Percentiles rank a stretch among this genome's conserved stretches.
Conservation (phyloP, 768 basidiomycete genomes). For the Trametes cinnabarina region DNA sequence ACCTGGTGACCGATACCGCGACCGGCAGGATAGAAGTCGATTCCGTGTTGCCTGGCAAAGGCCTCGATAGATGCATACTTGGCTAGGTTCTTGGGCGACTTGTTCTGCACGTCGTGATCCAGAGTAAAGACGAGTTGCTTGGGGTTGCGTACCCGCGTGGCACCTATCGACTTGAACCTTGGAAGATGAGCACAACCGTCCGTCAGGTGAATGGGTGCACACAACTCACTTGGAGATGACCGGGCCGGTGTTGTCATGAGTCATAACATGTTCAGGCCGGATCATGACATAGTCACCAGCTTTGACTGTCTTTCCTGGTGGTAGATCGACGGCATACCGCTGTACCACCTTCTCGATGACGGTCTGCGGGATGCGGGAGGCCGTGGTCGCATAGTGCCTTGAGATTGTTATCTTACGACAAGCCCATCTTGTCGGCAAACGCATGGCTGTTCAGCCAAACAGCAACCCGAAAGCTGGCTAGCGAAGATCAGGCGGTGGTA, state of each 20-base stretch:
- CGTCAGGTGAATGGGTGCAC: background rate
- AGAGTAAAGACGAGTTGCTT: conserved; percentile 92
- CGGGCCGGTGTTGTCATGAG: conserved; percentile 97
- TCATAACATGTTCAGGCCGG: conserved; percentile 96
- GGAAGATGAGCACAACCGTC: background rate
- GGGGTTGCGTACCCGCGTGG: conserved; percentile 76
- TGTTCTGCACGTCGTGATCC: conserved; percentile 98
- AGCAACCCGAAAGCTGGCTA: background rate
- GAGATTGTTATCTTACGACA: background rate
- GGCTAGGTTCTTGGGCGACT: conserved; percentile 79
- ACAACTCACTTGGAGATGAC: conserved; percentile 89
- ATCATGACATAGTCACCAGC: conserved; percentile 99
- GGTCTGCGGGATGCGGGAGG: conserved; percentile 64
- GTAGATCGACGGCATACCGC: conserved; percentile 90
- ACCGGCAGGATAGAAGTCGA: conserved; percentile 98
- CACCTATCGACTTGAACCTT: conserved; percentile 94
- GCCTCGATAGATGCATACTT: conserved; percentile 92
- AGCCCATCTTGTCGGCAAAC: background rate
- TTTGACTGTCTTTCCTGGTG: conserved; percentile 73
- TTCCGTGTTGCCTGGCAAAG: conserved; percentile 78
- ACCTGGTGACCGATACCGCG: conserved; percentile 98
- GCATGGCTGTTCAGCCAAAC: background rate
- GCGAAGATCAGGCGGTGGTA: no score
- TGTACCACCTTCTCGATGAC: conserved; percentile 98
- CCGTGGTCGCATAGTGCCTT: conserved; percentile 33